Base-by-base conservation (phyloP, 176 grass and related monocot species). In the Bonia amplexicaulis region DNA sequence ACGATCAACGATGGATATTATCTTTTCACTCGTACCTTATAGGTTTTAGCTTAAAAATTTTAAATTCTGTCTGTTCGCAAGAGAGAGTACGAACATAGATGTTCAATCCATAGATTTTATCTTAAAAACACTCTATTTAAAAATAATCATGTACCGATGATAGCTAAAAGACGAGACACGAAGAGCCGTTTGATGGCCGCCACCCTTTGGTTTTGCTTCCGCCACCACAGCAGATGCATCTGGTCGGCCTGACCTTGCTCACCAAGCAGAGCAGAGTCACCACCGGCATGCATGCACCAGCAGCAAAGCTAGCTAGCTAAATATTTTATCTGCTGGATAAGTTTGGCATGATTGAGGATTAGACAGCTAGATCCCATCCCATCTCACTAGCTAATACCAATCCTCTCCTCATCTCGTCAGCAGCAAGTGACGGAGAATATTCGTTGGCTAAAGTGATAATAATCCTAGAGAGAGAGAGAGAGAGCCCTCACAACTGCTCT, bases 351-450 rank as follows among this genome's bases (percentile, higher is more conserved):
- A 63, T 62, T 79, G 27, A 61, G 40, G 66, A 83, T 72, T 80
- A 20, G 67, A 72, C 84, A 73, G 42, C 55, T 80, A 72, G 54
- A 63, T 72, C 25, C 66, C 66, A 86, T 85, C 66, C 45, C 79
- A 7, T 41, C 45, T 20, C 78, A 31, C 26, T 35, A 13, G 31
- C 48, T 44, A 81, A 70, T n/a, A 42, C 2, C 3, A 33, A 42
- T 9, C 20, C 0, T 79, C 9, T 66, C 60, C 49, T 57, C 49
- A 16, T 57, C 19, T 35, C 62, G 14, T 41, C 39, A 62, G 25
- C 55, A 62, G 25, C 71, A 54, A 57, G 17, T 3, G 14, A 26
- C 6, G 5, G 23, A 47, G 40, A 48, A 66, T 65, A 63, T 29
- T 19, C 9, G 76, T 64, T 79, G 4, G 54, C 40, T 63, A 63